These are phyloP conservation scores for Agaricus blazei DNA, from an alignment of 768 basidiomycete genomes.

Conservation along the genomic window DNA sequence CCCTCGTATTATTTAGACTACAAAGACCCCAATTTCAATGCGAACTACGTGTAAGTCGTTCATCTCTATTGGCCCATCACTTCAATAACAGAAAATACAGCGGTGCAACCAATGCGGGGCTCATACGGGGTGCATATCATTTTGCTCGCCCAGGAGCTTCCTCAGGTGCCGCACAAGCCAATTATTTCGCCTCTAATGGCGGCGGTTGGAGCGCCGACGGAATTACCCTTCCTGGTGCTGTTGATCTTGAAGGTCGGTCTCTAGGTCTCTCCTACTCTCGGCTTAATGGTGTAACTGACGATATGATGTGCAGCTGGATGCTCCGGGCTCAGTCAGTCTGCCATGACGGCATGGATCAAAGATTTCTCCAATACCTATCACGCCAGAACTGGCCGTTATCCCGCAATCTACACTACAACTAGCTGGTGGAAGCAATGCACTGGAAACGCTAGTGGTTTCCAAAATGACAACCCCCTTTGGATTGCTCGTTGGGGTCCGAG, in stretches of 20 bases:
- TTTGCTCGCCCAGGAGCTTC: conserved; percentile 40
- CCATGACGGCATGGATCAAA: conserved; percentile 57
- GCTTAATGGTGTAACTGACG: conserved; percentile 36
- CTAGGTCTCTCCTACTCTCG: neutral
- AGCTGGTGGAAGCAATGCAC: conserved; percentile 69
- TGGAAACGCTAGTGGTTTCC: conserved; percentile 50
- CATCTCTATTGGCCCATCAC: neutral
- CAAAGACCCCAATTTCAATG: neutral
- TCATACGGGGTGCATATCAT: conserved; percentile 62
- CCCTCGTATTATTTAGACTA: neutral
- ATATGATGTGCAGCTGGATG: conserved; percentile 41
- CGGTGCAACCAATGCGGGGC: conserved; percentile 48
- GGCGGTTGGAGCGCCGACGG: conserved; percentile 54
- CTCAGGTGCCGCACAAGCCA: conserved; percentile 57
- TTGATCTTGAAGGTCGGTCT: conserved; percentile 56
- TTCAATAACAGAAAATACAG: conserved; percentile 24
- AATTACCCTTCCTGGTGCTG: conserved; percentile 57
- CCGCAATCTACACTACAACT: conserved; percentile 46
- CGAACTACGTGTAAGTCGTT: neutral
- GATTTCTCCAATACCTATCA: conserved; percentile 62
- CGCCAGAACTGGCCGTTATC: conserved; percentile 38
- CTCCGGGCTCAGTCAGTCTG: conserved; percentile 45
- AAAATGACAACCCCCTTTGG: conserved; percentile 51
- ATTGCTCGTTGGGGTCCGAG: conserved; percentile 47
- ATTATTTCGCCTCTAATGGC: conserved; percentile 53